Evolutionary conservation across 495 filamentous ascomycete genomes (phyloP), one percentile per base, ranked within the genome.

Genomic region (Aspergillus homomorphus): DNA sequence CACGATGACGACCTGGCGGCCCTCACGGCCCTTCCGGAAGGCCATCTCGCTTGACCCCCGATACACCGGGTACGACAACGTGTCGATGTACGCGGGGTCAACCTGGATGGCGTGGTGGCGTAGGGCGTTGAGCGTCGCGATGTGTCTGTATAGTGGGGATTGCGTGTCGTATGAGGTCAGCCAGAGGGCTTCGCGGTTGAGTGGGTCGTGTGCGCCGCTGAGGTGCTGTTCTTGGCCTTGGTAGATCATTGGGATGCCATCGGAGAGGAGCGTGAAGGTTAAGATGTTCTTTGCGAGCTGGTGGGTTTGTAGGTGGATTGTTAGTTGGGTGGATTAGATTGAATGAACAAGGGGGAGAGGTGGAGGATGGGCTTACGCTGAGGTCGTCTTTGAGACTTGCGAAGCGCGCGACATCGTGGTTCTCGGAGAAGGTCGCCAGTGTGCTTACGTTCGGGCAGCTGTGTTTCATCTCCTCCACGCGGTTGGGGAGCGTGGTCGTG

Each of bases 161-260:
- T 65, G 66, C 22, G 83, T 89, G 52, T 79, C 67, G 70, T 89
- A 94, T 7, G 72, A 70, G 28, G 83, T 82, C 18, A 82, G 74
- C 90, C 90, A 94, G 44, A 91, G 64, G 28, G 89, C 87, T 69
- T 92, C 89, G 45, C 90, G 86, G 67, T 92, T 89, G 30, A 70
- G 59, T 0, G 89, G 89, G 38, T 84, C 82, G 50, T 54, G 71
- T 12, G 72, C 66, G 50, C 89, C 88, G 6, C 69, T 64, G 66
- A 85, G 86, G 51, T 84, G 82, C 57, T 93, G 89, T 67, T 92
- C 89, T 67, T 91, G 87, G 18, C 89, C 89, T 60, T 80, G 73
- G 62, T 88, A 89, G 51, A 79, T 77, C 66, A 87, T 83, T 0
- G 85, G 84, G 23, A 87, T 79, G 26, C 84, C 84, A 54, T 90